Percentiles rank a stretch among this genome's conserved stretches.
These are phyloP conservation scores for Primulina huaijiensis DNA, from an alignment of 257 asterid species.

Conservation along the genomic window DNA sequence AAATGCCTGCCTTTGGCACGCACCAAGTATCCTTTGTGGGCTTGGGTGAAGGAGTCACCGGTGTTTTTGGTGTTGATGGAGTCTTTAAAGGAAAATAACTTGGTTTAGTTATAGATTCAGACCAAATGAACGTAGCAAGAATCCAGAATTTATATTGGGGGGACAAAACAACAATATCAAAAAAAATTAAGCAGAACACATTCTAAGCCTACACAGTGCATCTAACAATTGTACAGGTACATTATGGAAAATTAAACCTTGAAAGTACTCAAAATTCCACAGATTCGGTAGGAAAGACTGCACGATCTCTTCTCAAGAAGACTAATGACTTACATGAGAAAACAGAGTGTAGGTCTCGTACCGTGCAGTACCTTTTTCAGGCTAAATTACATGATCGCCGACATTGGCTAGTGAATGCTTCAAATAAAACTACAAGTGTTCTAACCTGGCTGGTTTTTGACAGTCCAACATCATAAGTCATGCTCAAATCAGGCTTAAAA, in stretches of 20 bases:
- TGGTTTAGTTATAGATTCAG: slow-evolving; percentile 1
- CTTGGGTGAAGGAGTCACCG: slow-evolving; percentile 23
- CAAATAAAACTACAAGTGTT: not conserved
- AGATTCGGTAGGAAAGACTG: no score
- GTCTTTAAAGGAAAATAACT: slow-evolving; percentile 19
- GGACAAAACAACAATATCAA: no score
- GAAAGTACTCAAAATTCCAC: no score
- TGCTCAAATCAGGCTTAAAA: slow-evolving; percentile 54
- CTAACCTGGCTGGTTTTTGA: slow-evolving; percentile 47
- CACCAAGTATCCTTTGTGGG: slow-evolving; percentile 40
- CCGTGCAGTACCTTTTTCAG: no score
- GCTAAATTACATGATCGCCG: no score
- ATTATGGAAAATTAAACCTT: no score
- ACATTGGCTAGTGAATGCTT: no score
- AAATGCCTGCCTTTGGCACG: slow-evolving; percentile 41
- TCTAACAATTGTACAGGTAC: not conserved
- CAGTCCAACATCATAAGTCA: slow-evolving; percentile 53
- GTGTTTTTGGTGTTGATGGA: slow-evolving; percentile 30
- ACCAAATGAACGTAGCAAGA: not conserved
- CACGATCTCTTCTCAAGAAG: no score
- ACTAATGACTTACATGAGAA: no score
- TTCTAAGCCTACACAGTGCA: not conserved
- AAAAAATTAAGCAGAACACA: not conserved
- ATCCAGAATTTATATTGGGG: no score
- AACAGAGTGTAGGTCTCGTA: no score